Evolutionary conservation across 768 basidiomycete genomes (phyloP).

Genomic region (Mycena rosella): DNA sequence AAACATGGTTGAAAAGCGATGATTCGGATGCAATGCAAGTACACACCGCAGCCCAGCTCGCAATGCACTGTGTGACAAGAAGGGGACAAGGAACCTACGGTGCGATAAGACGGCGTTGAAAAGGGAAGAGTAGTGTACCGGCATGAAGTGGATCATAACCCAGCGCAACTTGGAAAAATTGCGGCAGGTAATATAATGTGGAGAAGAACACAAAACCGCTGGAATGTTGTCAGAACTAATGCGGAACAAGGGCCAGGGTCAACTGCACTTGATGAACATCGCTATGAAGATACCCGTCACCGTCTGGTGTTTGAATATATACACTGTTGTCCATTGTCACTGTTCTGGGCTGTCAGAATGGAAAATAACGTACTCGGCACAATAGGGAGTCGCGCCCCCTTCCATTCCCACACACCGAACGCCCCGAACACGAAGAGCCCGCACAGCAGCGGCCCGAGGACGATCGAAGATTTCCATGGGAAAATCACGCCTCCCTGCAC

Average conservation of each 20-base stretch:
- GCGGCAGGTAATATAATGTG: slow-evolving; percentile 78
- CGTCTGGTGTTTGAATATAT: slow-evolving; percentile 76
- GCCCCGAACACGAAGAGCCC: slow-evolving; percentile 65
- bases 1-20: not conserved
- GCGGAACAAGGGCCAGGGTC: not conserved
- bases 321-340: slow-evolving; percentile 60
- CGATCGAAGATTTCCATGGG: slow-evolving; percentile 76
- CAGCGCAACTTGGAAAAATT: slow-evolving; percentile 81
- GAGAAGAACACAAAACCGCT: slow-evolving; percentile 75
- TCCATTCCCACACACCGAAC: slow-evolving; percentile 83
- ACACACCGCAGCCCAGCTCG: slow-evolving; percentile 67
- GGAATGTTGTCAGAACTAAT: slow-evolving; percentile 17
- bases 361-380: slow-evolving; percentile 67
- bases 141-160: slow-evolving; percentile 73
- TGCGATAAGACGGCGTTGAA: too few species aligned
- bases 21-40: not conserved
- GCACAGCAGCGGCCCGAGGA: slow-evolving; percentile 70
- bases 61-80: slow-evolving; percentile 75
- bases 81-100: slow-evolving; percentile 68
- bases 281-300: slow-evolving; percentile 77
- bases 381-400: slow-evolving; percentile 75
- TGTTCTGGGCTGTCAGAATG: not conserved
- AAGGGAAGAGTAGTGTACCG: slow-evolving; percentile 36
- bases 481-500: slow-evolving; percentile 77
- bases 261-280: slow-evolving; percentile 74